Percentiles rank a stretch among this genome's conserved stretches.
phyloP scores from a whole-genome alignment of 1,284 basidiomycete genomes.

The Marasmius fiardii region DNA sequence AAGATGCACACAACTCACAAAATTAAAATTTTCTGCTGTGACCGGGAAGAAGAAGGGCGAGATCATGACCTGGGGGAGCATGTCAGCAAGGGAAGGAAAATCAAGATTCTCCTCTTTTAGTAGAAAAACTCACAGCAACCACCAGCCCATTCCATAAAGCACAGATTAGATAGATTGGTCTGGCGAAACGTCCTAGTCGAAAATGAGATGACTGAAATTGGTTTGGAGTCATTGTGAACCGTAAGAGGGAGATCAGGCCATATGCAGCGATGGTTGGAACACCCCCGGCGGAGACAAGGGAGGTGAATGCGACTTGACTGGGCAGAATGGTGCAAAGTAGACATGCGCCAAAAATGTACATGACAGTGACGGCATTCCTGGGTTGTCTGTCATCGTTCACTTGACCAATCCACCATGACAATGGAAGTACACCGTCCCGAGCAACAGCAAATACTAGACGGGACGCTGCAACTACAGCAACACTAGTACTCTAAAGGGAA shows the following conservation, averaged over 20 bases:
- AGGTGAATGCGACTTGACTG: slow-evolving; percentile 84
- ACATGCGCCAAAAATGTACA: slow-evolving; percentile 68
- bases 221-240: slow-evolving; percentile 73
- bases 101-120: neutral
- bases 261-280: slow-evolving; percentile 84
- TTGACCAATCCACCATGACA: slow-evolving; percentile 75
- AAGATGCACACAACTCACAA: slow-evolving; percentile 46
- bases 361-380: slow-evolving; percentile 77
- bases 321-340: slow-evolving; percentile 82
- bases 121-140: slow-evolving; percentile 53
- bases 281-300: slow-evolving; percentile 77
- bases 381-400: slow-evolving; percentile 73
- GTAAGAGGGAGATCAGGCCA: slow-evolving; percentile 69
- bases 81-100: slow-evolving; percentile 6
- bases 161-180: slow-evolving; percentile 65
- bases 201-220: slow-evolving; percentile 71
- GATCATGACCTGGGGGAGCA: slow-evolving; percentile 55
- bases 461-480: slow-evolving; percentile 81
- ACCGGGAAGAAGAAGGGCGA: slow-evolving; percentile 85
- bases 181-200: slow-evolving; percentile 61
- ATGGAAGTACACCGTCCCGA: slow-evolving; percentile 81
- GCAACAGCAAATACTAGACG: slow-evolving; percentile 85
- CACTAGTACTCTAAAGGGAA: slow-evolving; percentile 68
- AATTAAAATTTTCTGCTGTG: slow-evolving; percentile 71
- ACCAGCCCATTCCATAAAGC: slow-evolving; percentile 70